Base-by-base conservation (phyloP, 2,329 filamentous ascomycete species). In the Botryotinia globosa region DNA sequence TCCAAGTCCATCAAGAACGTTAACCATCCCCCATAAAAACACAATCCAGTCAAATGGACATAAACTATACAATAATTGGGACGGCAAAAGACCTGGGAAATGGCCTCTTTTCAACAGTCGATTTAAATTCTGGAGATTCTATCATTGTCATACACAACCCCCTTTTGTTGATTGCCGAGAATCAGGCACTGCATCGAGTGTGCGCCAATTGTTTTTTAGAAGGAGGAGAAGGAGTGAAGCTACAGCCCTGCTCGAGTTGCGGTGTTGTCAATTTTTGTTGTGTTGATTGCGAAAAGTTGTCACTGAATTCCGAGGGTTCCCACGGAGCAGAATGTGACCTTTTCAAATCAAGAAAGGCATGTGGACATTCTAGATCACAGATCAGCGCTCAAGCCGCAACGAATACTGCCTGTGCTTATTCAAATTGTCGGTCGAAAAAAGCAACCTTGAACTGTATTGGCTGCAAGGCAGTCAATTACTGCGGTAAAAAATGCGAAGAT, bases 261-360 rank as follows among this genome's bases (percentile, higher is more conserved):
- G 84, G 82, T 42, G 82, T 84, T 1, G 83, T 84, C 5, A 83
- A 82, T 39, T 91, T 91, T 82, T 91, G 89, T 81, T 82, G 83
- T 68, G 72, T 81, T 12, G 75, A 78, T 8, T 91, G 89, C 80
- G 89, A 91, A 80, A 81, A 82, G 37, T 81, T 83, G 3, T 85
- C 87, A 78, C 90, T 89, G 88, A 79, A 80, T 12, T 78, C 79
- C 2, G 82, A 83, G 58, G 63, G 63, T 39, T 39, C 32, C 22
- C 89, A 91, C 81, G 83, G 84, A 76, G 80, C 80, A 63, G 89
- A 91, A 81, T 91, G 89, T 82, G 80, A 80, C 42, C 80, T 82
- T 45, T 82, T 86, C 74, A 76, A 79, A 22, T 39, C 56, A 25
- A 37, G 45, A 51, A 71, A 64, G 6, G 54, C 56, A 25, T 59